Percentiles rank a stretch among this genome's conserved stretches.
These are phyloP conservation scores for Pseudovirgaria hyperparasitica DNA, from an alignment of 2,329 filamentous ascomycete genomes.

Conservation along the genomic window DNA sequence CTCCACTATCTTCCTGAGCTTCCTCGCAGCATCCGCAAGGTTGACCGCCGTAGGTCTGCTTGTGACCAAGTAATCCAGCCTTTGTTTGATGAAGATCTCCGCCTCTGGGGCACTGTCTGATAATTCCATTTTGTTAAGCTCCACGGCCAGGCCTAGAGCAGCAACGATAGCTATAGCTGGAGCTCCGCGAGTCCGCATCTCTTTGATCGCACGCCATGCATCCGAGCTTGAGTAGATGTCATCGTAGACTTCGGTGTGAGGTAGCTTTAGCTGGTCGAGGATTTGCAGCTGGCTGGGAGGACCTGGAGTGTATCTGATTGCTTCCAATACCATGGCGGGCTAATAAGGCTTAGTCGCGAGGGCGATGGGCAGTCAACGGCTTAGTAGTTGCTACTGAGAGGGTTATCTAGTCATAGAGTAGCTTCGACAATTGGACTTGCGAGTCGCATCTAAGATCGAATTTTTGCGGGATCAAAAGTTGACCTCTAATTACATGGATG, in stretches of 20 bases:
- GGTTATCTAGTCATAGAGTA: no score
- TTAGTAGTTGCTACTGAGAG: no score
- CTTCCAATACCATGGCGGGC: conserved; percentile 59
- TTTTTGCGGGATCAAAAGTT: no score
- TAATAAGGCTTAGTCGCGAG: conserved; percentile 1
- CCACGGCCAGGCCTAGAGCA: conserved; percentile 74
- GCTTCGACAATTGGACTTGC: no score
- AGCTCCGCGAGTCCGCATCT: conserved; percentile 70
- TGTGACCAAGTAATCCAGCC: conserved; percentile 74
- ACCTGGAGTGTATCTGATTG: conserved; percentile 63
- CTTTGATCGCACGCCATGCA: conserved; percentile 70
- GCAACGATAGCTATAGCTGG: conserved; percentile 98
- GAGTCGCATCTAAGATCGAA: no score
- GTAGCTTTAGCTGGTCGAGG: conserved; percentile 71
- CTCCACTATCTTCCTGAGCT: conserved; percentile 56
- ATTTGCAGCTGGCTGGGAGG: conserved; percentile 65
- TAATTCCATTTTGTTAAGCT: conserved; percentile 50
- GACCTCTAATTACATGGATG: no score
- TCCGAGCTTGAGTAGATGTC: conserved; percentile 55
- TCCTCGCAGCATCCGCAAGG: conserved; percentile 74
- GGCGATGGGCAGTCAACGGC: no score
- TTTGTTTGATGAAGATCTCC: conserved; percentile 54
- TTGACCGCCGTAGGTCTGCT: conserved; percentile 93
- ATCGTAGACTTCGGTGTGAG: conserved; percentile 70
- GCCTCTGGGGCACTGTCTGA: conserved; percentile 48